phyloP scores from a whole-genome alignment of 1,284 basidiomycete genomes.

The Taiwanofungus camphoratus region DNA sequence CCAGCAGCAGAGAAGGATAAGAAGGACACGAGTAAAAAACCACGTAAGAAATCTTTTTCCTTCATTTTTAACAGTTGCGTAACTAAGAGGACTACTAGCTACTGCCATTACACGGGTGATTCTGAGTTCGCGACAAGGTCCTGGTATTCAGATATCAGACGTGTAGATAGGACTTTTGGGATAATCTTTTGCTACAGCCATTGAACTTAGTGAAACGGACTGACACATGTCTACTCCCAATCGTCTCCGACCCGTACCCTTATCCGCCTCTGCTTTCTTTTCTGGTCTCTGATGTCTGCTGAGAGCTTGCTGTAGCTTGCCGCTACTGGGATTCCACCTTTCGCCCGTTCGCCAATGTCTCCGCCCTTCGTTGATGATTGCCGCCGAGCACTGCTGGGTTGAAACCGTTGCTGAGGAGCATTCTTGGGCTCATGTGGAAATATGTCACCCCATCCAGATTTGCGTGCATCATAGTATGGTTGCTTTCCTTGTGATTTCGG shows the following conservation, averaged over 20 bases:
- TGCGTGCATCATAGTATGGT: constrained; percentile 91
- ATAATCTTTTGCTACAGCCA: constrained; percentile 15
- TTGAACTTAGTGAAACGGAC: too few relatives aligned
- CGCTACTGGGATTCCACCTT: constrained; percentile 17
- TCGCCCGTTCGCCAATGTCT: constrained; percentile 52
- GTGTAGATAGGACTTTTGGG: constrained; percentile 18
- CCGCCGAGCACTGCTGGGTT: constrained; percentile 31
- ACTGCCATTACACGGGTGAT: constrained; percentile 70
- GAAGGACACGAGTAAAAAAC: constrained; percentile 25
- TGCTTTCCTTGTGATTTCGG: constrained; percentile 93
- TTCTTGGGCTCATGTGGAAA: constrained; percentile 88
- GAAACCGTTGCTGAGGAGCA: constrained; percentile 56
- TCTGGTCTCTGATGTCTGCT: constrained; percentile 33
- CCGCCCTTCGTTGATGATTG: constrained; percentile 29
- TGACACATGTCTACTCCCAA: too few relatives aligned
- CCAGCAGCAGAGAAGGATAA: constrained; percentile 33
- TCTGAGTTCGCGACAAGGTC: constrained; percentile 82
- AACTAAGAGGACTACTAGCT: constrained; percentile 35
- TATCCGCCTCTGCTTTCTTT: constrained; percentile 20
- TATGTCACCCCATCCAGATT: constrained; percentile 89
- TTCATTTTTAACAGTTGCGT: background rate
- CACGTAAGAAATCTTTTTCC: constrained; percentile 26
- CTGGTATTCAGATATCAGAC: constrained; percentile 73
- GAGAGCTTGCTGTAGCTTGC: constrained; percentile 36
- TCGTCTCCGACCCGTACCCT: background rate